Percentiles rank a stretch among this genome's conserved stretches.
Conservation (phyloP, 176 grass and related monocot species). For the Avena sativa region DNA sequence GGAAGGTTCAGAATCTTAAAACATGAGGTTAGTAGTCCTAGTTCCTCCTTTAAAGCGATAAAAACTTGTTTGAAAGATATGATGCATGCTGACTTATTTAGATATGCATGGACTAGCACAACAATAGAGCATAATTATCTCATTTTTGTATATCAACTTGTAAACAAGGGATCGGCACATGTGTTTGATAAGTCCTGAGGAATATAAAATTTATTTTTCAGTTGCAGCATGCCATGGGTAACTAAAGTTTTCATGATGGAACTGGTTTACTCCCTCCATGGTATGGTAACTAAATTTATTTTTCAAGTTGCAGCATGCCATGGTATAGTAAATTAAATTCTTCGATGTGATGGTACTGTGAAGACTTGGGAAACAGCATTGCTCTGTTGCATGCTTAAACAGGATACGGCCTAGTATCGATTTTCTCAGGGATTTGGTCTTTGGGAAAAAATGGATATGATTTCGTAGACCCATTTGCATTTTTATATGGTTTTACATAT, state of each 20-base stretch:
- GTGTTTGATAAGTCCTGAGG: background rate
- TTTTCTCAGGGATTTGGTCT: background rate
- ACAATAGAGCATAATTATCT: background rate
- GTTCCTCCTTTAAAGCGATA: constrained; percentile 21
- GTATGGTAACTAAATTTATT: background rate
- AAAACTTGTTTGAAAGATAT: background rate
- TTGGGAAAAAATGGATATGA: background rate
- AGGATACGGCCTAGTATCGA: background rate
- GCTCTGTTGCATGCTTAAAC: constrained; percentile 8
- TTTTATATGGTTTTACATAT: constrained; percentile 21
- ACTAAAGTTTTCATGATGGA: background rate
- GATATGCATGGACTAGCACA: constrained; percentile 11
- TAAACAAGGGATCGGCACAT: constrained; percentile 12
- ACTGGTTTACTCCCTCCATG: background rate
- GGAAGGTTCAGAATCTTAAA: constrained; percentile 24
- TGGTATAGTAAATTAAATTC: background rate
- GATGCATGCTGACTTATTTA: constrained; percentile 18
- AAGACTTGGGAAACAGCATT: background rate
- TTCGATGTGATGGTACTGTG: background rate
- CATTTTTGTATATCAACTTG: background rate
- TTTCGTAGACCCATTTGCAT: background rate
- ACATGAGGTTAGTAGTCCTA: constrained; percentile 57
- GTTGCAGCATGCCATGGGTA: background rate
- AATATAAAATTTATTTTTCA: constrained; percentile 1
- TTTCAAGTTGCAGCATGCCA: background rate